phyloP scores from a whole-genome alignment of 805 yeast genomes.

The Debaryomyces maramus region DNA sequence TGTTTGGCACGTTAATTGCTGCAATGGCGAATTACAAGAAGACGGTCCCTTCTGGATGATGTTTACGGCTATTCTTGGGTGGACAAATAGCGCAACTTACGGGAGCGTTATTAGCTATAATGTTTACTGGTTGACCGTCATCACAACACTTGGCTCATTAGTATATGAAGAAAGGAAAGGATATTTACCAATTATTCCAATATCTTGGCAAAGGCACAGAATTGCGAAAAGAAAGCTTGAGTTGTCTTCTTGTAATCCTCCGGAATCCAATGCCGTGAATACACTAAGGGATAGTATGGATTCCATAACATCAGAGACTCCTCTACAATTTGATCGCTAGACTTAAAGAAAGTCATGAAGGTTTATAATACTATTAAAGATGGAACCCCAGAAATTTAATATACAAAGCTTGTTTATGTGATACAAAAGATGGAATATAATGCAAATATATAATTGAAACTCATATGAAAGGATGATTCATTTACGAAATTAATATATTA shows the following conservation, averaged over 20 bases:
- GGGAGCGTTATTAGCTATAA: conserved; percentile 41
- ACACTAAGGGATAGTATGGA: conserved; percentile 22
- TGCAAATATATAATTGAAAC: too few species aligned
- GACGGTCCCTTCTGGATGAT: conserved; percentile 48
- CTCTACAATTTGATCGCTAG: too few species aligned
- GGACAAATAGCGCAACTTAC: conserved; percentile 49
- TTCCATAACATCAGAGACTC: conserved; percentile 29
- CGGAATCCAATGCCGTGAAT: neutral
- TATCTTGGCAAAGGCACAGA: conserved; percentile 39
- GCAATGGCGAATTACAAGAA: conserved; percentile 42
- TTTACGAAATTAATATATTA: too few species aligned
- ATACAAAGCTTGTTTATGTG: too few species aligned
- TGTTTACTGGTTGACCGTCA: conserved; percentile 38
- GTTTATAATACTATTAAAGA: too few species aligned
- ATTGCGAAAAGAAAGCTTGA: conserved; percentile 28
- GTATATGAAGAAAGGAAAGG: conserved; percentile 33
- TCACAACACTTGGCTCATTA: conserved; percentile 28
- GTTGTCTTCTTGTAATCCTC: neutral
- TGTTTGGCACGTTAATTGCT: conserved; percentile 50
- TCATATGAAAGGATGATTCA: too few species aligned
- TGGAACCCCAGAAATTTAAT: too few species aligned
- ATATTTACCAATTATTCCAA: conserved; percentile 35
- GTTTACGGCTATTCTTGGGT: conserved; percentile 44
- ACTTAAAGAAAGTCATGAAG: too few species aligned
- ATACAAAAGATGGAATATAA: too few species aligned